phyloP scores from a whole-genome alignment of 129 eudicot species.

The Flaveria bidentis region DNA sequence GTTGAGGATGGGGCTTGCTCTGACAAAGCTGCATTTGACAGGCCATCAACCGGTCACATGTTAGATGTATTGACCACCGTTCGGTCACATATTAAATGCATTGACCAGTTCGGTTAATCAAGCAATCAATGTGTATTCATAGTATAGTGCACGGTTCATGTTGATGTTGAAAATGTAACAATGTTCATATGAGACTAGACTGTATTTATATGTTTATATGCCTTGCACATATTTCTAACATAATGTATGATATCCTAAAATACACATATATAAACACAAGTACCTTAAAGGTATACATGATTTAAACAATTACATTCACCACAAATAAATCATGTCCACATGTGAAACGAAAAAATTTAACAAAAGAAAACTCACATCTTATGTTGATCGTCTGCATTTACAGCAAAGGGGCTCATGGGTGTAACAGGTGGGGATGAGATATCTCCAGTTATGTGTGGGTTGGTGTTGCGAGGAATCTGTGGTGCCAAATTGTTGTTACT shows the following conservation, averaged over 20 bases:
- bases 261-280: constrained; percentile 16
- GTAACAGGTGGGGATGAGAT: constrained; percentile 25
- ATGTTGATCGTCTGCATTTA: constrained; percentile 22
- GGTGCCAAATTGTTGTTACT: constrained; percentile 29
- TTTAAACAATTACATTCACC: constrained; percentile 29
- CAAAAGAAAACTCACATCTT: constrained; percentile 25
- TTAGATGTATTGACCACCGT: too few relatives aligned
- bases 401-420: constrained; percentile 22
- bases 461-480: constrained; percentile 31
- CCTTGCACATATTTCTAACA: neutral
- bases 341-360: constrained; percentile 17
- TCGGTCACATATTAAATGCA: too few relatives aligned
- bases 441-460: constrained; percentile 36
- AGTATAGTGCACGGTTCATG: neutral
- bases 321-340: constrained; percentile 21
- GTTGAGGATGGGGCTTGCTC: too few relatives aligned
- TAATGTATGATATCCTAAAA: constrained; percentile 1
- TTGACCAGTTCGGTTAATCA: too few relatives aligned
- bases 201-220: neutral
- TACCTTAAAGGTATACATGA: constrained; percentile 5
- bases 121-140: neutral
- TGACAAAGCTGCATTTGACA: too few relatives aligned
- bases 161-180: constrained; percentile 4
- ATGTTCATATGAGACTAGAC: neutral
- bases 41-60: too few relatives aligned